Base-by-base conservation (phyloP, 108 stramenopile species). In the Mediolabrus comicus region DNA sequence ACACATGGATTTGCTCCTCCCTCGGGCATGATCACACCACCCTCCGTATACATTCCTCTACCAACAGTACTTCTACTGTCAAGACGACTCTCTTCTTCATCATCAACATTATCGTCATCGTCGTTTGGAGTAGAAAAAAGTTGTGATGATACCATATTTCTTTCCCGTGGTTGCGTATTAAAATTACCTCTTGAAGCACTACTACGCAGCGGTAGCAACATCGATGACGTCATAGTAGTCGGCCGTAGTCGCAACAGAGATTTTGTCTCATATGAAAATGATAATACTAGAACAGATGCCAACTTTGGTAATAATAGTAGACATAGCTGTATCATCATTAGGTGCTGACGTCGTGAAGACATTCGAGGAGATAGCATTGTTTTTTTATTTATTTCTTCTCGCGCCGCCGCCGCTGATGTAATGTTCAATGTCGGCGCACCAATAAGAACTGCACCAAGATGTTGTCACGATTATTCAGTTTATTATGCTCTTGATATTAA, bases 1-100 rank as follows among this genome's bases (percentile, higher is more conserved):
- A 83, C 75, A 72, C 88, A 89, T 0, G 88, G 88, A 69, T 76
- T 83, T 7, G 85, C 59, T 33, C 87, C 87, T 8, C 87, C 87
- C 60, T 88, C 87, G n/a, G 87, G 87, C 68, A 85, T 84, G 39
- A 88, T 52, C 4, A 79, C 67, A 49, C 46, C 46, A 22, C 46
- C 46, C 46, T 49, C 19, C 46, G 46, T 49, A 24, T 49, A 49
- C 46, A 49, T 24, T 22, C 46, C 46, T 49, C 46, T 5, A 49
- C 46, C 22, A 5, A n/a, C n/a, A n/a, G n/a, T n/a, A n/a, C n/a
- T n/a, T n/a, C 22, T n/a, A 22, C 46, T 49, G 3, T 33, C 7
- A 7, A 7, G 7, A 24, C 3, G 3, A 43, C 16, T 49, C 3
- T 3, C 22, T 22, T 49, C 46, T 22, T 49, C 6, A 49, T 49